Percentiles rank a stretch among this genome's conserved stretches.
These are phyloP conservation scores for Blastomyces silverae DNA, from an alignment of 2,329 filamentous ascomycete species.

Conservation along the genomic window DNA sequence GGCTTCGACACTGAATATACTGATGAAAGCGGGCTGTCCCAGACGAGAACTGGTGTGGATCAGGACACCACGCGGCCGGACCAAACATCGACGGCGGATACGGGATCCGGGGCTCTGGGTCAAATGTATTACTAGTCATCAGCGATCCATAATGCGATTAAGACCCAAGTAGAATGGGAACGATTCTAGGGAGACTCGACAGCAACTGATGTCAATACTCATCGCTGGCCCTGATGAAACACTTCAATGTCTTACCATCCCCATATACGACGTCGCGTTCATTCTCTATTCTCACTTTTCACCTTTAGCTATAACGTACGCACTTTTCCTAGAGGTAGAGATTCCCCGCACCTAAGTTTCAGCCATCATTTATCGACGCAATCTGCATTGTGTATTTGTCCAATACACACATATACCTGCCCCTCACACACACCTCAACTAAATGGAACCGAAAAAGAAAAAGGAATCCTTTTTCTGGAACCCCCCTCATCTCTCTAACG, in stretches of 20 bases:
- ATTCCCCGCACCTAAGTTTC: not conserved
- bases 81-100: not conserved
- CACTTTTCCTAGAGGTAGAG: not conserved
- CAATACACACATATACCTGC: not conserved
- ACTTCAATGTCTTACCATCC: not conserved
- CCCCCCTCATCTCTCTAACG: not conserved
- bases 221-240: not conserved
- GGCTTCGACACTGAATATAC: slow-evolving; percentile 8
- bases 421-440: not conserved
- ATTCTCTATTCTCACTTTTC: not conserved
- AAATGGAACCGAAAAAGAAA: not conserved
- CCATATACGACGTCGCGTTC: not conserved
- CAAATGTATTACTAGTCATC: slow-evolving; percentile 16
- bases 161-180: not conserved
- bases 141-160: not conserved
- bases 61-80: not conserved
- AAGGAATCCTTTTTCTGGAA: not conserved
- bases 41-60: not conserved
- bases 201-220: not conserved
- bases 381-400: not conserved
- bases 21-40: slow-evolving; percentile 5
- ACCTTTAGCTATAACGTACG: not conserved
- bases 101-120: not conserved
- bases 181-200: not conserved
- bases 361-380: not conserved